Base-by-base conservation (phyloP, 768 basidiomycete species). In the Roridomyces roridus region DNA sequence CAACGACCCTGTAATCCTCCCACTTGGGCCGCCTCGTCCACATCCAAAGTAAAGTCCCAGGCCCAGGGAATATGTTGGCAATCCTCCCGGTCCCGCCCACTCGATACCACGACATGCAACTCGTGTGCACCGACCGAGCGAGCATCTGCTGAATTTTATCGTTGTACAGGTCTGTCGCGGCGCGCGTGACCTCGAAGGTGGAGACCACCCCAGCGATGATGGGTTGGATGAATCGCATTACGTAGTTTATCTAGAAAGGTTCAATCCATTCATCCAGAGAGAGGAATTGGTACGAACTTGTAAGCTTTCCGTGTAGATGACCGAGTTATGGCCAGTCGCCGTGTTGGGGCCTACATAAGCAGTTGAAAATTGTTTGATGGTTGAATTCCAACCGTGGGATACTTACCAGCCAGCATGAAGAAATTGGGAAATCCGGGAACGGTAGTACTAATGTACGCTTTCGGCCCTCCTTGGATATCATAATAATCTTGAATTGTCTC, bases 401-500 rank as follows among this genome's bases (percentile, higher is more conserved):
- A 63, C 76, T 29, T 54, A 83, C 83, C 84, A 17, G 81, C 69
- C 36, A 85, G 62, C 18, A 70, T 73, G 65, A 81, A 84, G 25
- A 77, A 57, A 62, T 85, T 85, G 15, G 84, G 85, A 65, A 85
- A 85, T 5, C 83, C 83, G 28, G 84, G 84, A 34, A 79, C 70
- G 49, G 78, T 78, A 21, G 76, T 73, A 6, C 87, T 85, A 18
- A 81, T 66, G 67, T 86, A 86, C 1, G 82, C 84, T 25, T 71
- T 75, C 6, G 81, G 69, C 5, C 84, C 84, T 18, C 78, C 80
- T 59, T 83, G 77, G 29, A 72, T 70, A 18, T 72, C 70, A 64
- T 74, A 82, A 57, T 83, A 84, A 42, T 82, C 79, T 6, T 68
- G 51, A 3, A 85, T 60, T 1, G 76, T 77, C 34, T 59, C 58